Evolutionary conservation across 768 basidiomycete genomes (phyloP).

Genomic region (Phlebiopsis flavidoalba): DNA sequence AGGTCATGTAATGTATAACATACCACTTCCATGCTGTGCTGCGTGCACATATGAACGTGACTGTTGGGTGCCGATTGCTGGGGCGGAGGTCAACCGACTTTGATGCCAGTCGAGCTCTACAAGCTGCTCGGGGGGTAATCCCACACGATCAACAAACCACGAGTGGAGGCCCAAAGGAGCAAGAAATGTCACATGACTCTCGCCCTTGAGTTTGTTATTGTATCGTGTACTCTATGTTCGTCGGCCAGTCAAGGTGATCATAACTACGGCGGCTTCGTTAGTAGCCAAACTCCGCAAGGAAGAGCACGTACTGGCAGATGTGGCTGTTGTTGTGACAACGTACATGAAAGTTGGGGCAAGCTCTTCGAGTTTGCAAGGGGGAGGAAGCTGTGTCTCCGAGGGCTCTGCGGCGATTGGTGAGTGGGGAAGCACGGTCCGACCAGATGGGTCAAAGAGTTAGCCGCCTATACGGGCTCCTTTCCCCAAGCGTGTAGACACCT

Average conservation of each 20-base stretch:
- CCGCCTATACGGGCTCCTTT: conserved; percentile 25
- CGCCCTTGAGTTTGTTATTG: conserved; percentile 19
- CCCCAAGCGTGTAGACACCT: conserved; percentile 5
- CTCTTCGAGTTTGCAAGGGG: conserved; percentile 33
- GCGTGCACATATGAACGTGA: conserved; percentile 35
- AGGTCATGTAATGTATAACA: background rate
- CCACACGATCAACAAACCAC: conserved; percentile 26
- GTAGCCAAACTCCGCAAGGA: background rate
- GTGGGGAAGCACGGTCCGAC: conserved; percentile 27
- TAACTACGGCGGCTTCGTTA: conserved; percentile 24
- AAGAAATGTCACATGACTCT: conserved; percentile 25
- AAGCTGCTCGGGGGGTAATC: conserved; percentile 28
- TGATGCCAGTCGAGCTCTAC: conserved; percentile 41
- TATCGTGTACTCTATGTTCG: too few relatives aligned
- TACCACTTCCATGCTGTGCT: conserved; percentile 39
- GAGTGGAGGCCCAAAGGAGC: conserved; percentile 32
- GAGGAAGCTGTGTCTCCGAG: conserved; percentile 25
- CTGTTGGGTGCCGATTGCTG: conserved; percentile 7
- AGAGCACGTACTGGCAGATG: conserved; percentile 35
- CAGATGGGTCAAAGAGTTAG: conserved; percentile 40
- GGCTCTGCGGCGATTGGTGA: conserved; percentile 26
- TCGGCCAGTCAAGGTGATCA: conserved; percentile 37
- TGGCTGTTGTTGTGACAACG: conserved; percentile 36
- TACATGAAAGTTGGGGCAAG: conserved; percentile 35
- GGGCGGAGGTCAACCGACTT: conserved; percentile 17